Evolutionary conservation across 257 asterid genomes (phyloP).

Genomic region (Gentiana straminea): DNA sequence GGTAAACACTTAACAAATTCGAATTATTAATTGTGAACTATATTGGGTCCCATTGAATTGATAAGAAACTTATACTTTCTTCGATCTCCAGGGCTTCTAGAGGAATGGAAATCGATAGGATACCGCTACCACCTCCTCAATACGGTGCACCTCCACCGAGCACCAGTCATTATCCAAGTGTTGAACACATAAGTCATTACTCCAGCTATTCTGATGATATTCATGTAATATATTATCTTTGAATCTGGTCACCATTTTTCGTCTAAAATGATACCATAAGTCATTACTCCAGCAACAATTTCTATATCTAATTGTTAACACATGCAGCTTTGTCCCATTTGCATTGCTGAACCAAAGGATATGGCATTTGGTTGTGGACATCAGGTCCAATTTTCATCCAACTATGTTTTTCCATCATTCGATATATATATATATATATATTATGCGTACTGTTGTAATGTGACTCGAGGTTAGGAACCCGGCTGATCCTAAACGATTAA

Average conservation of each 20-base stretch:
- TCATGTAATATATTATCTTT: constrained; percentile 22
- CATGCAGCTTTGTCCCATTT: constrained; percentile 40
- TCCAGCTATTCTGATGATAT: constrained; percentile 29
- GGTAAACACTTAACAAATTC: constrained; percentile 29
- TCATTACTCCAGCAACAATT: neutral
- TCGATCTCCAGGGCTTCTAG: constrained; percentile 16
- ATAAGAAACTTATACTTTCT: constrained; percentile 45
- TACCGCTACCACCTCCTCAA: constrained; percentile 74
- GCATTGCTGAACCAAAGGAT: constrained; percentile 34
- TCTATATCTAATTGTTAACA: neutral
- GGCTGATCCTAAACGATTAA: no score
- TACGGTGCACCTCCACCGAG: constrained; percentile 50
- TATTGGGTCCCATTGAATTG: neutral
- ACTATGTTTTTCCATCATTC: neutral
- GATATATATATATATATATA: neutral
- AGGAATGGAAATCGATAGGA: constrained; percentile 22
- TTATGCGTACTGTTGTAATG: neutral
- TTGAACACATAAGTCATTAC: constrained; percentile 16
- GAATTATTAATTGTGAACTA: neutral
- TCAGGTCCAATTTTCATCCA: neutral
- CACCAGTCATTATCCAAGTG: constrained; percentile 31
- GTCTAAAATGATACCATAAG: neutral
- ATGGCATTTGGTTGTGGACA: constrained; percentile 16
- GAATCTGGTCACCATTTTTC: neutral
- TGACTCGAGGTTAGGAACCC: neutral